Evolutionary conservation across 2,329 filamentous ascomycete species (phyloP), one percentile per base, ranked within the genome.

Genomic region (Botryotinia narcissicola): DNA sequence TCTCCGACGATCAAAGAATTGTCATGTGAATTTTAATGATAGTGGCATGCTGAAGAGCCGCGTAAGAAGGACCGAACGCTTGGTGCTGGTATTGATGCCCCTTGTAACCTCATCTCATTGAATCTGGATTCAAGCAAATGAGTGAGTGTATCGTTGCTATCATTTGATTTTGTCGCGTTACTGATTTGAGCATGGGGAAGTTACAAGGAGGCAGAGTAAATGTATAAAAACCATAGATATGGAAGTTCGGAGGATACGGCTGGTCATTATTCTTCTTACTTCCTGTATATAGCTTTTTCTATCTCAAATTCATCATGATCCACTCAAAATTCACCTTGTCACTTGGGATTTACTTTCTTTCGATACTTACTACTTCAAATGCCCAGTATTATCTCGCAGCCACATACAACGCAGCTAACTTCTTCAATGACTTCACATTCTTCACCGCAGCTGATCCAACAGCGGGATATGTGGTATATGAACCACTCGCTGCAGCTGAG

Each of bases 381-480:
- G 37, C 62, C 20, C 59, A 61, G 78, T 61, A 66, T 51, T 29
- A 14, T 3, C 74, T 78, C 4, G 78, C 80, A 18, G 82, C 81
- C 73, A 85, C 82, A 35, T 87, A 85, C 71, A 80, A 81, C 32
- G 83, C 84, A 62, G 80, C 83, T 64, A 82, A 83, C 70, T 81
- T 87, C 64, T 81, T 87, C 73, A 82, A 80, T 61, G 82, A 82
- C 73, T 89, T 89, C 80, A 83, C 82, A 75, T 89, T 87, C 81
- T 84, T 85, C 74, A 84, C 85, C 25, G 83, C 82, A 2, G 69
- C 76, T 7, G 92, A 94, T 78, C 90, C 88, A 1, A 93, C 88
- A 18, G 82, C 90, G 75, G 92, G 92, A 62, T 93, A 87, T 78
- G 92, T 94, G 40, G 82, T 85, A 80, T 94, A 89, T 80, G 86